Evolutionary conservation across 2,329 filamentous ascomycete genomes (phyloP).

Genomic region (Ceratocystis eucalypticola): DNA sequence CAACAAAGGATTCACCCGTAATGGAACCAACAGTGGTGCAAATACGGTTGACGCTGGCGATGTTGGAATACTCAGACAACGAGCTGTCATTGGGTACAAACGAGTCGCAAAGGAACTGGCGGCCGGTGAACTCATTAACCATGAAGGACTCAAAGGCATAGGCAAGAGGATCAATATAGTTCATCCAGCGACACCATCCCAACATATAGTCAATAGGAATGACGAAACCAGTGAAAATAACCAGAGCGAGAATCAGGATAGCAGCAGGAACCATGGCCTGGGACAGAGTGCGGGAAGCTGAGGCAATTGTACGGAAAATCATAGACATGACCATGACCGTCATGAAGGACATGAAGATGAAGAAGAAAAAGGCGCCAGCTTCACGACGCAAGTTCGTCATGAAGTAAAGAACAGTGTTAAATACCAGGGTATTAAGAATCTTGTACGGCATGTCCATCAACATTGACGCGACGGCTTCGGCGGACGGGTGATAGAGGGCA

Average conservation of each 20-base stretch:
- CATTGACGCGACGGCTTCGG: slow-evolving; percentile 80
- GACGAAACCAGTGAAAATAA: slow-evolving; percentile 60
- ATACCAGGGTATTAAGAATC: slow-evolving; percentile 55
- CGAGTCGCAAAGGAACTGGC: slow-evolving; percentile 41
- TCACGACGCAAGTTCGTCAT: slow-evolving; percentile 68
- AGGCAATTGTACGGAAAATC: slow-evolving; percentile 73
- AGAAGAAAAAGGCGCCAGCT: slow-evolving; percentile 71
- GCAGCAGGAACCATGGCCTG: slow-evolving; percentile 49
- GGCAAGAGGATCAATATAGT: slow-evolving; percentile 64
- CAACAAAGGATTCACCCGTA: slow-evolving; percentile 37
- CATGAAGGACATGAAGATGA: slow-evolving; percentile 60
- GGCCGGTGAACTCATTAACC: slow-evolving; percentile 66
- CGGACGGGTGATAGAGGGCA: slow-evolving; percentile 77
- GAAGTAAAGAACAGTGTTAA: slow-evolving; percentile 76
- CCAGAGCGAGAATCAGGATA: slow-evolving; percentile 48
- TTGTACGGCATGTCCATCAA: slow-evolving; percentile 77
- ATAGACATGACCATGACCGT: slow-evolving; percentile 70
- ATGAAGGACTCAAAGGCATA: slow-evolving; percentile 73
- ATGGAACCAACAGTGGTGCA: slow-evolving; percentile 48
- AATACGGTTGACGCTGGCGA: slow-evolving; percentile 31
- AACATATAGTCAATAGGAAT: slow-evolving; percentile 57
- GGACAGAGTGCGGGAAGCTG: slow-evolving; percentile 55
- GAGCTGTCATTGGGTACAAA: slow-evolving; percentile 33
- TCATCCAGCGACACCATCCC: slow-evolving; percentile 71
- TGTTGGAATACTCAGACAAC: slow-evolving; percentile 28